These are phyloP conservation scores for Colletotrichum agaves DNA, from an alignment of 2,329 filamentous ascomycete genomes.

Conservation along the genomic window DNA sequence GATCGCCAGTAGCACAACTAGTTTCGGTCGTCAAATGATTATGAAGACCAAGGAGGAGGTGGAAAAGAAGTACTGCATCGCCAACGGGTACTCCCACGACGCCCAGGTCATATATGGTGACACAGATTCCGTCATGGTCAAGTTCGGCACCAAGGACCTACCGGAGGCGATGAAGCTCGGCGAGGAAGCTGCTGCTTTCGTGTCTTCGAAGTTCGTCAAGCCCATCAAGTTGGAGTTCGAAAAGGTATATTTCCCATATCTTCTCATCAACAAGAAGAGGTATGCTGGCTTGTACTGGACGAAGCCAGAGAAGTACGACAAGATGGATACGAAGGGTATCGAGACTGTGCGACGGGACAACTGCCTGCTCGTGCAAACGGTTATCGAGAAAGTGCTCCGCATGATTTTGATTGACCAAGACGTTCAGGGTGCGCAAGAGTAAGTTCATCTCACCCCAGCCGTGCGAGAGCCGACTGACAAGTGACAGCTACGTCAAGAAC, in stretches of 20 bases:
- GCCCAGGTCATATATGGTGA: conserved; percentile 98
- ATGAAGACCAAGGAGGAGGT: conserved; percentile 98
- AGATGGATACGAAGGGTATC: conserved; percentile 99
- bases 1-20: conserved; percentile 96
- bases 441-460: conserved; percentile 54
- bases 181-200: conserved; percentile 88
- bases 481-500: conserved; percentile 87
- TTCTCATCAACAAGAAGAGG: conserved; percentile 99
- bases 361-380: conserved; percentile 92
- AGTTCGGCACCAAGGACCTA: conserved; percentile 91
- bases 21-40: conserved; percentile 98
- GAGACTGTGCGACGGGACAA: conserved; percentile 98
- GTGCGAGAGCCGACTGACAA: conserved; percentile 30
- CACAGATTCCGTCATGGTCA: conserved; percentile 99
- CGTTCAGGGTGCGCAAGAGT: conserved; percentile 91
- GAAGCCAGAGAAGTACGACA: conserved; percentile 92
- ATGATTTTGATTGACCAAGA: conserved; percentile 97
- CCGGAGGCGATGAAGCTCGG: conserved; percentile 92
- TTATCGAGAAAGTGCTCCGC: conserved; percentile 94
- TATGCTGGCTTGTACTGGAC: conserved; percentile 99
- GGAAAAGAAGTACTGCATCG: conserved; percentile 87
- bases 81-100: conserved; percentile 93
- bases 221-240: conserved; percentile 99
- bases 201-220: conserved; percentile 92
- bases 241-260: conserved; percentile 97